Evolutionary conservation across 805 yeast genomes (phyloP).

Genomic region (Grigorovia transvaalensis): DNA sequence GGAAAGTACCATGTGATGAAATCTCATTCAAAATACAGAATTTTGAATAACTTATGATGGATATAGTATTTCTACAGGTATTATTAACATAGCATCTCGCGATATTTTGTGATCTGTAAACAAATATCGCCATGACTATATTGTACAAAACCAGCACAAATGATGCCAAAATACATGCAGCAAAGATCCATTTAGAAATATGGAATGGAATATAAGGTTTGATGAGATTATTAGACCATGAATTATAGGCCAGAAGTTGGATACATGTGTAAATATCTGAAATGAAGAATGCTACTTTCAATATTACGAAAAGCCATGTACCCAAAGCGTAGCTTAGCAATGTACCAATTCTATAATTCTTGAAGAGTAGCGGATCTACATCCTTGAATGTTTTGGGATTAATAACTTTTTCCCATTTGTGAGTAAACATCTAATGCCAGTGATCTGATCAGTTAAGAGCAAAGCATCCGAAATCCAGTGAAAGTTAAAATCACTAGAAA

Average conservation of each 20-base stretch:
- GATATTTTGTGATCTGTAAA: conserved; percentile 51
- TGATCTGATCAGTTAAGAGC: not conserved
- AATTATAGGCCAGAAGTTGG: conserved; percentile 56
- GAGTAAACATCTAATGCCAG: conserved; percentile 11
- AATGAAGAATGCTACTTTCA: conserved; percentile 46
- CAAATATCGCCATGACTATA: conserved; percentile 44
- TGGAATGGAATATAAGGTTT: conserved; percentile 39
- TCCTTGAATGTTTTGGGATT: conserved; percentile 21
- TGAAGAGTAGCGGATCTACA: conserved; percentile 14
- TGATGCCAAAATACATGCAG: conserved; percentile 70
- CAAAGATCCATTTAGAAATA: conserved; percentile 56
- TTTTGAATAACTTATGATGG: conserved; percentile 47
- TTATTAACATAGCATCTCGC: conserved; percentile 60
- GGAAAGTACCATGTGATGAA: conserved; percentile 49
- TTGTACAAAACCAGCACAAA: conserved; percentile 47
- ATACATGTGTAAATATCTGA: conserved; percentile 74
- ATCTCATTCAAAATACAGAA: conserved; percentile 65
- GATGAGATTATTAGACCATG: conserved; percentile 48
- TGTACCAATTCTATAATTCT: conserved; percentile 16
- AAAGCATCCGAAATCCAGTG: not conserved
- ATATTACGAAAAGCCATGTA: conserved; percentile 28
- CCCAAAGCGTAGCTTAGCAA: conserved; percentile 14
- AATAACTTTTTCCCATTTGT: conserved; percentile 19
- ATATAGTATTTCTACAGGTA: conserved; percentile 48
- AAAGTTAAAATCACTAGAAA: not conserved